A percentile compares a stretch with the other conserved stretches of the same genome.
Evolutionary conservation across 164 flowering plant genomes (phyloP).

Genomic region (Nymphaea thermarum): DNA sequence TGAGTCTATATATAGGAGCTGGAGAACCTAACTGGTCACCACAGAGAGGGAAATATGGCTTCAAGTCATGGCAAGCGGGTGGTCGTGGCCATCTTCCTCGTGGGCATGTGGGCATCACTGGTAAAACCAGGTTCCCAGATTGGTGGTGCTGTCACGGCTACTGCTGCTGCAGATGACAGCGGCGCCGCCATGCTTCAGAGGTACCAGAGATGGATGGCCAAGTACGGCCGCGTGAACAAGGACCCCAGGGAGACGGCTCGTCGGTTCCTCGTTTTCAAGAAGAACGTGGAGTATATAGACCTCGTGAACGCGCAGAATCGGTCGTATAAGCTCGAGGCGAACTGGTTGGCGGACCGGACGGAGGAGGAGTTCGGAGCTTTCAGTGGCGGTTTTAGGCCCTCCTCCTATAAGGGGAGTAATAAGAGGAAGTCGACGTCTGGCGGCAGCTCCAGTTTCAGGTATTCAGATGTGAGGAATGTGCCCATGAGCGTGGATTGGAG

Average conservation of each 20-base stretch:
- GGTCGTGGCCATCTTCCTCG: neutral
- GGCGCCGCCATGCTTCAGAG: slow-evolving; percentile 4
- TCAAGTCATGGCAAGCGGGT: neutral
- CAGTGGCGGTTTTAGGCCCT: slow-evolving; percentile 10
- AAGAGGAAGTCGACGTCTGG: neutral
- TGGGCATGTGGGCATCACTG: neutral
- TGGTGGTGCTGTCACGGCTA: neutral
- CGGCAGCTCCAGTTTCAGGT: neutral
- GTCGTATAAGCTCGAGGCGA: slow-evolving; percentile 14
- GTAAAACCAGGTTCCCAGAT: too few relatives aligned
- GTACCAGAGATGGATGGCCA: slow-evolving; percentile 15
- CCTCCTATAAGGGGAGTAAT: neutral
- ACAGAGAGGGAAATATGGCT: neutral
- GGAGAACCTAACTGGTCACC: neutral
- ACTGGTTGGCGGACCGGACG: slow-evolving; percentile 20
- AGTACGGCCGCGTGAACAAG: slow-evolving; percentile 7
- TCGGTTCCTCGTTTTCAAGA: slow-evolving; percentile 22
- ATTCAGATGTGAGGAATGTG: neutral
- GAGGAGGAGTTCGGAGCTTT: slow-evolving; percentile 18
- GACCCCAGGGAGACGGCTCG: slow-evolving; percentile 8
- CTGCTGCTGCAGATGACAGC: neutral
- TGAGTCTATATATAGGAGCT: neutral
- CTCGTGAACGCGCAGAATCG: slow-evolving; percentile 4
- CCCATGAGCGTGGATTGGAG: neutral
- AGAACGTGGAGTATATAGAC: slow-evolving; percentile 19